These are phyloP conservation scores for Lactarius hengduanensis DNA, from an alignment of 768 basidiomycete genomes.

Conservation along the genomic window DNA sequence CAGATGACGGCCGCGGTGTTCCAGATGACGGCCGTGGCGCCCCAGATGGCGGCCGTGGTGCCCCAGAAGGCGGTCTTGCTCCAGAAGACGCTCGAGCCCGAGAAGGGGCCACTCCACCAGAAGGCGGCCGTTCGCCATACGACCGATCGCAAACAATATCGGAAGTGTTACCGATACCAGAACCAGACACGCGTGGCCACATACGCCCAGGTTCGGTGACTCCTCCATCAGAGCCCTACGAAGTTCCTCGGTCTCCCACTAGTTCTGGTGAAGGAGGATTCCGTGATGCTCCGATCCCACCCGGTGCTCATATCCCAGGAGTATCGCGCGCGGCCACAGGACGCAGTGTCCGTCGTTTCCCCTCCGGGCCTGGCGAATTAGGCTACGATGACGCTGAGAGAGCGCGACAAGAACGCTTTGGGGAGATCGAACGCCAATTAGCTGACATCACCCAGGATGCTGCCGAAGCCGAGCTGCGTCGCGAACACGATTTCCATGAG, in stretches of 20 bases:
- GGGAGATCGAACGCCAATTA: constrained; percentile 53
- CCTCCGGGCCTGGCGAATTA: constrained; percentile 34
- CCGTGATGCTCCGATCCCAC: neutral
- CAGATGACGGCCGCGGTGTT: neutral
- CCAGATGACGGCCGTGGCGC: neutral
- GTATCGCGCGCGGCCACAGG: constrained; percentile 13
- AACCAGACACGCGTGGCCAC: constrained; percentile 13
- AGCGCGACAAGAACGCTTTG: constrained; percentile 52
- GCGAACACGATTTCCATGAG: constrained; percentile 61
- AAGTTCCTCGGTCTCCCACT: constrained; percentile 13
- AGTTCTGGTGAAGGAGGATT: neutral
- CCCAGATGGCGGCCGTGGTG: neutral
- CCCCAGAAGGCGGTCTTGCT: neutral
- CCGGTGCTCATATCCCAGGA: neutral
- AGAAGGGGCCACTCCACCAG: neutral
- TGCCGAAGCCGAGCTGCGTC: constrained; percentile 58
- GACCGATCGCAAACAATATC: neutral
- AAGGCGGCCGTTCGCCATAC: neutral
- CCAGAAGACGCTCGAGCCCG: neutral
- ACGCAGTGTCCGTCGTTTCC: constrained; percentile 7
- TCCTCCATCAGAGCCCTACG: constrained; percentile 3
- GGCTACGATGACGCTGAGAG: constrained; percentile 46
- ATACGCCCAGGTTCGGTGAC: constrained; percentile 12
- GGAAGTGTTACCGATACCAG: constrained; percentile 16
- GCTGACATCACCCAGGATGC: constrained; percentile 48